These are phyloP conservation scores for Colletotrichum eleusines DNA, from an alignment of 2,329 filamentous ascomycete species.

Conservation along the genomic window DNA sequence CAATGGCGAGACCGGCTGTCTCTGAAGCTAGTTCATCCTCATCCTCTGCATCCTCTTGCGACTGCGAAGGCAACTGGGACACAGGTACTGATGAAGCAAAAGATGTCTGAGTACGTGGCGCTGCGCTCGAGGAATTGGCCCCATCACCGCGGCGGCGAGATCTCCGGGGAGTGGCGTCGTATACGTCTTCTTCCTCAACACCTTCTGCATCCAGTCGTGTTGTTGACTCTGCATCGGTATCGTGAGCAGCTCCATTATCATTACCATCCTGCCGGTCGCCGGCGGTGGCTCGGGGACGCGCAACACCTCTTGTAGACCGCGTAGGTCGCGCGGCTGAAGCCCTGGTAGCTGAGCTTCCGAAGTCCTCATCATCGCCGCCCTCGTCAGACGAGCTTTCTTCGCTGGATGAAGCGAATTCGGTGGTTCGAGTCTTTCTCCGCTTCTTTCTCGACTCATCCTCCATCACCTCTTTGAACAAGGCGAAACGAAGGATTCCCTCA, in stretches of 20 bases:
- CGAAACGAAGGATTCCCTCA: constrained; percentile 91
- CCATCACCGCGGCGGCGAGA: constrained; percentile 51
- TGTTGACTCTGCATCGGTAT: constrained; percentile 60
- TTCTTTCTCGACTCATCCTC: constrained; percentile 84
- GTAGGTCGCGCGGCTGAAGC: constrained; percentile 52
- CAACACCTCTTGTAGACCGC: constrained; percentile 48
- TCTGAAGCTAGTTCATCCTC: constrained; percentile 60
- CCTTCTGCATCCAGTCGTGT: constrained; percentile 47
- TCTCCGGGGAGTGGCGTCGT: constrained; percentile 57
- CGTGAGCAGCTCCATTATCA: constrained; percentile 55
- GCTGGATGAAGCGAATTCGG: constrained; percentile 69
- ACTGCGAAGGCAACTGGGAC: constrained; percentile 72
- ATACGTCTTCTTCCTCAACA: constrained; percentile 60
- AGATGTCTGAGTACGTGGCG: constrained; percentile 66
- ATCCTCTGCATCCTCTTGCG: constrained; percentile 56
- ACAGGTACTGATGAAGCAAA: constrained; percentile 84
- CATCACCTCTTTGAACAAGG: constrained; percentile 95
- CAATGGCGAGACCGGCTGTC: constrained; percentile 57
- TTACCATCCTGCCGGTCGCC: constrained; percentile 45
- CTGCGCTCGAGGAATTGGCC: constrained; percentile 52
- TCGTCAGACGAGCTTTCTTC: constrained; percentile 71
- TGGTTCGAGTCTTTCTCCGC: constrained; percentile 76
- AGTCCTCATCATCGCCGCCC: constrained; percentile 65
- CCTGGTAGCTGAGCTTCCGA: constrained; percentile 43
- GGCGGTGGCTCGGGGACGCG: constrained; percentile 50